phyloP scores from a whole-genome alignment of 768 basidiomycete genomes.

The Lactifluus rugatus region DNA sequence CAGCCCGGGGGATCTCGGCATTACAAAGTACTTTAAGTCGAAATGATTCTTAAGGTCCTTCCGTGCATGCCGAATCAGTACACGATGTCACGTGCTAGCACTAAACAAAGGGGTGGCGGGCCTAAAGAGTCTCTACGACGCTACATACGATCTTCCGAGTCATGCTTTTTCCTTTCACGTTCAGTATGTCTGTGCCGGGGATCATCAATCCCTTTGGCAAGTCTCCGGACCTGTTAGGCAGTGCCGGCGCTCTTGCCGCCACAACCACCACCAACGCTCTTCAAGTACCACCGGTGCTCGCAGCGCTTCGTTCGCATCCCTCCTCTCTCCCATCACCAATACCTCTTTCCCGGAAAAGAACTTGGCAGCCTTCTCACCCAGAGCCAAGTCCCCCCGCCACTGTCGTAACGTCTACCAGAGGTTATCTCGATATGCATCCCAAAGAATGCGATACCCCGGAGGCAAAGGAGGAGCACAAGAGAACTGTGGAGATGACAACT shows the following conservation, averaged over 20 bases:
- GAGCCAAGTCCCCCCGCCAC: slow-evolving; percentile 46
- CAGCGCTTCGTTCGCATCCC: slow-evolving; percentile 20
- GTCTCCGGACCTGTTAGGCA: slow-evolving; percentile 14
- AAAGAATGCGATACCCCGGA: slow-evolving; percentile 39
- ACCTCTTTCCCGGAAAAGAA: slow-evolving; percentile 48
- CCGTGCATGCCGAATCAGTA: too few relatives aligned
- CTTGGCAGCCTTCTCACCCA: slow-evolving; percentile 59
- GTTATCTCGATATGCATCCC: slow-evolving; percentile 62
- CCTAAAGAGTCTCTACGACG: too few relatives aligned
- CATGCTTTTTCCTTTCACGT: slow-evolving; percentile 64
- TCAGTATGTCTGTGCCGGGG: slow-evolving; percentile 55
- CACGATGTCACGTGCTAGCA: not conserved
- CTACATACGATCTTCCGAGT: too few relatives aligned
- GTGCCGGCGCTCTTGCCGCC: slow-evolving; percentile 16
- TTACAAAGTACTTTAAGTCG: too few relatives aligned
- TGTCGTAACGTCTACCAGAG: slow-evolving; percentile 44
- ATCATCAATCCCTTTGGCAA: slow-evolving; percentile 51
- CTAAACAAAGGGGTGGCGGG: too few relatives aligned
- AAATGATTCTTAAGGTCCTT: too few relatives aligned
- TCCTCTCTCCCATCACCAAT: slow-evolving; percentile 33
- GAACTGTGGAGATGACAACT: slow-evolving; percentile 39
- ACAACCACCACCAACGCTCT: slow-evolving; percentile 4
- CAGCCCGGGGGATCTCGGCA: too few relatives aligned
- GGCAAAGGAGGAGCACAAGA: slow-evolving; percentile 26
- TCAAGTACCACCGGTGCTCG: slow-evolving; percentile 18